Percentiles rank a stretch among this genome's conserved stretches.
Conservation (phyloP, 345 rosid species). For the Murraya koenigii region DNA sequence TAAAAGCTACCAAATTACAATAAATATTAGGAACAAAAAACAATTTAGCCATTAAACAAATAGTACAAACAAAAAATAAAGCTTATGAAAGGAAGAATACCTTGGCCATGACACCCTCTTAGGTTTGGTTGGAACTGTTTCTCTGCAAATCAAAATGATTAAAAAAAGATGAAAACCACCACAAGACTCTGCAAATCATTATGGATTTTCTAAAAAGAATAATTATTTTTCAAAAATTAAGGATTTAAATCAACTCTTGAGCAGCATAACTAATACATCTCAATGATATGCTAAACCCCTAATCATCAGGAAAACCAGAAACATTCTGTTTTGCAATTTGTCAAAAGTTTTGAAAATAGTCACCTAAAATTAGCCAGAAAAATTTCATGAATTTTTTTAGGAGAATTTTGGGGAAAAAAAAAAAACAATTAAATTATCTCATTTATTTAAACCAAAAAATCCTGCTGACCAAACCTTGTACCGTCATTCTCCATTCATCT, state of each 20-base stretch:
- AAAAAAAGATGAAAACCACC: neutral
- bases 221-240: neutral
- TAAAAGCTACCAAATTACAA: neutral
- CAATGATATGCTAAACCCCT: neutral
- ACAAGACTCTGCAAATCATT: neutral
- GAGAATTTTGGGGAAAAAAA: neutral
- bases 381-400: too few relatives aligned
- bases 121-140: slow-evolving; percentile 44
- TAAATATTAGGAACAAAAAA: neutral
- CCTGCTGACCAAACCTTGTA: neutral
- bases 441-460: neutral
- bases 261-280: neutral
- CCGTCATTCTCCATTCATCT: neutral
- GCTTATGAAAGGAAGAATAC: slow-evolving; percentile 16
- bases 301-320: neutral
- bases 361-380: too few relatives aligned
- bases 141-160: slow-evolving; percentile 23
- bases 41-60: neutral
- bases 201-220: neutral
- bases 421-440: neutral
- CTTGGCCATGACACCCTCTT: slow-evolving; percentile 42
- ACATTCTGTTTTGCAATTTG: neutral
- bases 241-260: neutral
- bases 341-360: neutral
- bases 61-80: neutral